A percentile compares a stretch with the other conserved stretches of the same genome.
phyloP scores from a whole-genome alignment of 2,329 filamentous ascomycete genomes.

The Pyrenophora teres region DNA sequence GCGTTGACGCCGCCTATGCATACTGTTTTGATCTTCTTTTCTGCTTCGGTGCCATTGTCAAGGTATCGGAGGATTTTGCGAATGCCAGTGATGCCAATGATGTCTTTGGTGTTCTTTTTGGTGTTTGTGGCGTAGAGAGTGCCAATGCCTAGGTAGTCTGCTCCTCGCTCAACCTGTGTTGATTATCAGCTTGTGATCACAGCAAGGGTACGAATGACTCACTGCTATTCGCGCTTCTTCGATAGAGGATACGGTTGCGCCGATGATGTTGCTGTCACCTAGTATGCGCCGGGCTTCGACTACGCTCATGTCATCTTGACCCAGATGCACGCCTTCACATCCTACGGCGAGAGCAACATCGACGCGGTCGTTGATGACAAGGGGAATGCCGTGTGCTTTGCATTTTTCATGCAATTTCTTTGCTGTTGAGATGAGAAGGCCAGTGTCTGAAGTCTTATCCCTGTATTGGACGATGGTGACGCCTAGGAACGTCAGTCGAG shows the following conservation, averaged over 20 bases:
- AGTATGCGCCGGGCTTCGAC: constrained; percentile 71
- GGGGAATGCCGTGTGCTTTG: constrained; percentile 68
- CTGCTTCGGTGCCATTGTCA: constrained; percentile 39
- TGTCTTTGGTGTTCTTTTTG: constrained; percentile 84
- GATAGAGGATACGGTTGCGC: constrained; percentile 78
- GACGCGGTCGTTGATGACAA: constrained; percentile 91
- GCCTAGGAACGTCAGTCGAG: constrained; percentile 45
- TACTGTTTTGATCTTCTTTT: constrained; percentile 59
- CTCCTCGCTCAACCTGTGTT: constrained; percentile 65
- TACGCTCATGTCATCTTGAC: constrained; percentile 87
- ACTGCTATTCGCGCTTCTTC: constrained; percentile 72
- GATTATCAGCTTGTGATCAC: no score
- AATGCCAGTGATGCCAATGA: constrained; percentile 75
- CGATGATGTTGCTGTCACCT: constrained; percentile 79
- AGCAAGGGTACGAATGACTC: no score
- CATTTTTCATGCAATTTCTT: constrained; percentile 74
- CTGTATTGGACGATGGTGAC: constrained; percentile 87
- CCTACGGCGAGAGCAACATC: constrained; percentile 85
- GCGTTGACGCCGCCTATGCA: constrained; percentile 89
- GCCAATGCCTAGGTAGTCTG: constrained; percentile 88
- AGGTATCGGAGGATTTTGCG: constrained; percentile 69
- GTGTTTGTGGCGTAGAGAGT: constrained; percentile 82
- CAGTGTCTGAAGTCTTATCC: constrained; percentile 82
- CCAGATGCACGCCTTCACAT: constrained; percentile 91
- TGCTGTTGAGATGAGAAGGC: constrained; percentile 70